phyloP scores from a whole-genome alignment of 225 moss, liverwort and hornwort genomes.

The Straminergon stramineum region DNA sequence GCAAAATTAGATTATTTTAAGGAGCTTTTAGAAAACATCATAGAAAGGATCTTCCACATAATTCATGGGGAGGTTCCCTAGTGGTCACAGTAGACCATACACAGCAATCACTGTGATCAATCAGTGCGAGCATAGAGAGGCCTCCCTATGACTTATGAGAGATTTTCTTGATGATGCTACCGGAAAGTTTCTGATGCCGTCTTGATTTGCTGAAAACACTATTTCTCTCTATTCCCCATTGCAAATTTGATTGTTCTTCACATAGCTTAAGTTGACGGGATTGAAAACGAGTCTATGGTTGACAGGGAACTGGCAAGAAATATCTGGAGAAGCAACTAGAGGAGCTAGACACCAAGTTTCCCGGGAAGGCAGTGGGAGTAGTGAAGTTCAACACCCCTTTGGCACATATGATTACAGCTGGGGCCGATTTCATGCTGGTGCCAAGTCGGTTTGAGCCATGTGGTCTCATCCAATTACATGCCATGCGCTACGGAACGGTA shows the following conservation, averaged over 20 bases:
- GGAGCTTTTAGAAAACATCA: not conserved
- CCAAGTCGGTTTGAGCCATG: constrained; percentile 94
- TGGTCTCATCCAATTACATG: constrained; percentile 84
- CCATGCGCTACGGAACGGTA: constrained; percentile 94
- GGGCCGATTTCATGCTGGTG: constrained; percentile 73
- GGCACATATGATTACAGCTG: constrained; percentile 78
- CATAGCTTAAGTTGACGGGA: not conserved
- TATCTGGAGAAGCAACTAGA: constrained; percentile 68
- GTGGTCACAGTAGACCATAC: not conserved
- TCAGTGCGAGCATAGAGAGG: not conserved
- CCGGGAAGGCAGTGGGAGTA: constrained; percentile 68
- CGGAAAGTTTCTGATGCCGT: not conserved
- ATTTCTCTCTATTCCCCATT: not conserved
- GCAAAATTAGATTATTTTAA: not conserved
- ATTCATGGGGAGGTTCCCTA: not conserved
- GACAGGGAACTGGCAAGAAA: constrained; percentile 89
- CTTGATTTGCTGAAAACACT: not conserved
- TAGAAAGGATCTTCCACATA: not conserved
- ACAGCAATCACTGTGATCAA: not conserved
- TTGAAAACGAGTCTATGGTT: not conserved
- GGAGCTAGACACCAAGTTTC: constrained; percentile 55
- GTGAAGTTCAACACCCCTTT: constrained; percentile 77
- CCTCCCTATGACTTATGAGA: not conserved
- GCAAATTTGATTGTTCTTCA: not conserved
- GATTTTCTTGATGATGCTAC: not conserved